Conservation (phyloP, 345 rosid genomes). For the Eucalyptus regnans region DNA sequence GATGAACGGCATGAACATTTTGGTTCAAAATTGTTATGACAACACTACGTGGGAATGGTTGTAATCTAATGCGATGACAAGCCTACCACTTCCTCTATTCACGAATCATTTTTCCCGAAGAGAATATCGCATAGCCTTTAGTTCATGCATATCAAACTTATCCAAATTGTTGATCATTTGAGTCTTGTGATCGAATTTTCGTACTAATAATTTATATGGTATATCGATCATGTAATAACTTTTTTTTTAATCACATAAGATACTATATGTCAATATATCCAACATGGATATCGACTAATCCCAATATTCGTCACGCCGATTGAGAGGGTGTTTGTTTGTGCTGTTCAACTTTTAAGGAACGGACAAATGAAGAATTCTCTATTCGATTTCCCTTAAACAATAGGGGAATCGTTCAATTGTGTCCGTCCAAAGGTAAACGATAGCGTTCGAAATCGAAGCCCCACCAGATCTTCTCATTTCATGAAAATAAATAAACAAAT, state of each 20-base stretch:
- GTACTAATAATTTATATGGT: neutral
- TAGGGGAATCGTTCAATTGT: neutral
- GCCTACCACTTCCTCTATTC: neutral
- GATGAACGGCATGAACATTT: neutral
- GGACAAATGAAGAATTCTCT: neutral
- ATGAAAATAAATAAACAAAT: neutral
- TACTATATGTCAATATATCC: neutral
- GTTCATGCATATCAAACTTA: neutral
- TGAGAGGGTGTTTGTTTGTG: neutral
- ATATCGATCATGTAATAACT: rapidly evolving
- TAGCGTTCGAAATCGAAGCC: neutral
- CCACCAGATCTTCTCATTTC: neutral
- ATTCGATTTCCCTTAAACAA: neutral
- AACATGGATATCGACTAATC: neutral
- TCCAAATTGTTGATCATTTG: neutral
- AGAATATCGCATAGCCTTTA: neutral
- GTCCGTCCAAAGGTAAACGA: neutral
- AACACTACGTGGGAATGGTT: neutral
- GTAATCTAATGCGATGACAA: neutral
- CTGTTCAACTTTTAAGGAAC: neutral
- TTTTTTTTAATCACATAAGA: neutral
- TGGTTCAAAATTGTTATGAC: neutral
- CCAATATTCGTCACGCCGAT: rapidly evolving
- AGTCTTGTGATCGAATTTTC: neutral
- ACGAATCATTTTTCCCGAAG: rapidly evolving